Conservation (phyloP, 2,329 filamentous ascomycete genomes). For the Beauveria sp. region DNA sequence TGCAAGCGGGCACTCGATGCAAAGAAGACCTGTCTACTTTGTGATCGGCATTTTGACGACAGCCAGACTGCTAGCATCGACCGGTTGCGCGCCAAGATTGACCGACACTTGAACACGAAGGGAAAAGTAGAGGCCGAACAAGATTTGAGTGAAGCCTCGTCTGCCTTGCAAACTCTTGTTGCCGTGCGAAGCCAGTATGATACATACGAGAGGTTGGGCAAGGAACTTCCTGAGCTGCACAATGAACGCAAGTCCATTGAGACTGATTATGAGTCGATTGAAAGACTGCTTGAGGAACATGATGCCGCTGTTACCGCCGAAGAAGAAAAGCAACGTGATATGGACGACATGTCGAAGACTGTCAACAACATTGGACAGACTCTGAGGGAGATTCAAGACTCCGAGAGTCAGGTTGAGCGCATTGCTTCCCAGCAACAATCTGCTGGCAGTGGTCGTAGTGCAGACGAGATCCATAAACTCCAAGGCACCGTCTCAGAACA, state of each 20-base stretch:
- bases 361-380: slow-evolving; percentile 69
- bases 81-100: slow-evolving; percentile 60
- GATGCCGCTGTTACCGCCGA: slow-evolving; percentile 60
- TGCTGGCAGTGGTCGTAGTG: slow-evolving; percentile 55
- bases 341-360: slow-evolving; percentile 69
- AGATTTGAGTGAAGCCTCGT: slow-evolving; percentile 44
- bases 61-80: slow-evolving; percentile 47
- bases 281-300: slow-evolving; percentile 56
- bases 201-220: slow-evolving; percentile 60
- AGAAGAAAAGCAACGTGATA: slow-evolving; percentile 59
- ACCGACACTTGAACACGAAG: slow-evolving; percentile 53
- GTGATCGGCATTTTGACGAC: slow-evolving; percentile 61
- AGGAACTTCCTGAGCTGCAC: slow-evolving; percentile 63
- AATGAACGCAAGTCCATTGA: slow-evolving; percentile 56
- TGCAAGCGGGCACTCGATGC: slow-evolving; percentile 59
- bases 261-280: slow-evolving; percentile 50
- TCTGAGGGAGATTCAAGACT: slow-evolving; percentile 61
- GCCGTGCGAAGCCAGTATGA: slow-evolving; percentile 64
- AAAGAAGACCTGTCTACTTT: slow-evolving; percentile 69
- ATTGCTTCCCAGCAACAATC: slow-evolving; percentile 70
- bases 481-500: slow-evolving; percentile 61
- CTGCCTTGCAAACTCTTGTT: slow-evolving; percentile 46
- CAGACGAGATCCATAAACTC: slow-evolving; percentile 78
- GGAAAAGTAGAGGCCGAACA: slow-evolving; percentile 55
- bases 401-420: slow-evolving; percentile 65